Percentiles rank a stretch among this genome's conserved stretches.
phyloP scores from a whole-genome alignment of 371 early-diverging fungal genomes.

The Apophysomyces trapeziformis region DNA sequence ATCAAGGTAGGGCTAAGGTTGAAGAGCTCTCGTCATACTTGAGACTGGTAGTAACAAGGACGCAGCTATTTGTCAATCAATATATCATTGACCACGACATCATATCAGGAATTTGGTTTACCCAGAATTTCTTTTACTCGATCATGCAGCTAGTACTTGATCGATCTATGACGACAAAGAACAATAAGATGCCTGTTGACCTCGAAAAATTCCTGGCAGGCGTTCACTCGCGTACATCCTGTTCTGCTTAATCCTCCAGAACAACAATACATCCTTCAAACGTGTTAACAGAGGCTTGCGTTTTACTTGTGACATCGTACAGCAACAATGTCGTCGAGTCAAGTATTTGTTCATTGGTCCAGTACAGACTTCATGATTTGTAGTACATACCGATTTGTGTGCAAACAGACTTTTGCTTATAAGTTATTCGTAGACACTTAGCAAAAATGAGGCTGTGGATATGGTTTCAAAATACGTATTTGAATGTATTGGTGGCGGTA shows the following conservation, averaged over 20 bases:
- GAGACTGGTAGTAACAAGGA: too few species aligned
- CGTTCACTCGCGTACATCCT: background rate
- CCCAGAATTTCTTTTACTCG: background rate
- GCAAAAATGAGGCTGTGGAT: background rate
- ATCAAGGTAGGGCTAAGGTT: too few species aligned
- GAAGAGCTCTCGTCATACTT: too few species aligned
- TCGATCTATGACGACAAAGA: background rate
- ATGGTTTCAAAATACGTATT: too few species aligned
- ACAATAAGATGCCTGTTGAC: background rate
- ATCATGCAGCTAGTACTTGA: background rate
- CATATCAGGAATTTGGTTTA: background rate
- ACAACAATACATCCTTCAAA: background rate
- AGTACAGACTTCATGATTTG: background rate
- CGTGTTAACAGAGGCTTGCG: too few species aligned
- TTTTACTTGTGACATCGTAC: too few species aligned
- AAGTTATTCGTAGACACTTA: background rate
- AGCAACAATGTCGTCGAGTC: too few species aligned
- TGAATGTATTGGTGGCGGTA: too few species aligned
- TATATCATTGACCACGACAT: background rate
- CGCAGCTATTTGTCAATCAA: background rate
- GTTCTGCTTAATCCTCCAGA: background rate
- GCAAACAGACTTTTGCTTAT: background rate
- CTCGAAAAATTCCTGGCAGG: background rate
- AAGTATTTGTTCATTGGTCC: too few species aligned
- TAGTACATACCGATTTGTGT: background rate